phyloP scores from a whole-genome alignment of 2,329 filamentous ascomycete genomes.

The Cercospora brassicicola region DNA sequence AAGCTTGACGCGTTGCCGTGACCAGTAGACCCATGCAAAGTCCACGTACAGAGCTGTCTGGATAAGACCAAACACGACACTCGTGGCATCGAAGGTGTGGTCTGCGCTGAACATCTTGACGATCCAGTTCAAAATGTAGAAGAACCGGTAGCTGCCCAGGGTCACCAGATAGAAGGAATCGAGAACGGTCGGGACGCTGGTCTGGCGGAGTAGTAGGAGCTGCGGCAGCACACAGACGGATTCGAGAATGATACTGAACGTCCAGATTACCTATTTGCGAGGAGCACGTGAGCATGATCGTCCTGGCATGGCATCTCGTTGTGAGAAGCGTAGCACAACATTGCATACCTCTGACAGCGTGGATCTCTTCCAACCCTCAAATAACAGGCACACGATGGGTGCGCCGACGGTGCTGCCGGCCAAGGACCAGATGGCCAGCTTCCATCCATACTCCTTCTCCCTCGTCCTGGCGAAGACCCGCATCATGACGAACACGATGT shows the following conservation, averaged over 20 bases:
- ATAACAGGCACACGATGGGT: constrained; percentile 71
- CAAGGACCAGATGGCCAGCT: constrained; percentile 71
- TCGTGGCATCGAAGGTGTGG: constrained; percentile 60
- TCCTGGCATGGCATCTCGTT: not conserved
- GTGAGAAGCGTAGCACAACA: not conserved
- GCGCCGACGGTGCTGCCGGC: constrained; percentile 65
- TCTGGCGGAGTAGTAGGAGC: constrained; percentile 86
- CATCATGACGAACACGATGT: constrained; percentile 86
- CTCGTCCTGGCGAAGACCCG: constrained; percentile 81
- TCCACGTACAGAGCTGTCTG: constrained; percentile 90
- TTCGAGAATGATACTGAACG: constrained; percentile 89
- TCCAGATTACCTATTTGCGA: constrained; percentile 67
- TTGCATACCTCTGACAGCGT: constrained; percentile 31
- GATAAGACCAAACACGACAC: constrained; percentile 81
- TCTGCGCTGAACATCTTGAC: constrained; percentile 56
- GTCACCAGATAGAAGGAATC: constrained; percentile 93
- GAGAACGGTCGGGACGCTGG: constrained; percentile 92
- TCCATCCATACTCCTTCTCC: constrained; percentile 92
- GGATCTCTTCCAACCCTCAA: constrained; percentile 47
- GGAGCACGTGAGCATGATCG: constrained; percentile 6
- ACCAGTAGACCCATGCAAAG: constrained; percentile 97
- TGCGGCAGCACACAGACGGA: constrained; percentile 88
- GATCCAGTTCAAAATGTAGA: constrained; percentile 94
- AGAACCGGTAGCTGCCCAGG: constrained; percentile 79
- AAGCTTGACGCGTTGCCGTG: constrained; percentile 88